A percentile compares a stretch with the other conserved stretches of the same genome.
Evolutionary conservation across 371 early-diverging fungal species (phyloP).

Genomic region (Mortierella sp.): DNA sequence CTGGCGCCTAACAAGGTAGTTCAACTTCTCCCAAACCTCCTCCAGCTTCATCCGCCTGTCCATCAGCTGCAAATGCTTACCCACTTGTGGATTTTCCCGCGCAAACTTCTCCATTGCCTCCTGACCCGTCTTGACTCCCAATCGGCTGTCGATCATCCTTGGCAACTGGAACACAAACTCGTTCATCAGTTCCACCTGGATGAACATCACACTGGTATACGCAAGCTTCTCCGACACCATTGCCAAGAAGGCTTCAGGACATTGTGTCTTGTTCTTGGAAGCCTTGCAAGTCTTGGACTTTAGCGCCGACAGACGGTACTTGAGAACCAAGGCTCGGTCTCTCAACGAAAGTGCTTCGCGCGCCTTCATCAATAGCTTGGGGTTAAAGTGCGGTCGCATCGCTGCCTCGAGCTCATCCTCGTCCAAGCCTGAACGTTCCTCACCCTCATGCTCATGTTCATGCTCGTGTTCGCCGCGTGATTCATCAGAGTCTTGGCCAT

Average conservation of each 20-base stretch:
- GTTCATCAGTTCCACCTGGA: slow-evolving; percentile 94
- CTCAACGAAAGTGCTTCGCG: slow-evolving; percentile 80
- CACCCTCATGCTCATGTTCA: slow-evolving; percentile 57
- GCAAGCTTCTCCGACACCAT: slow-evolving; percentile 94
- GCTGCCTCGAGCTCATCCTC: slow-evolving; percentile 52
- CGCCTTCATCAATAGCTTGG: slow-evolving; percentile 82
- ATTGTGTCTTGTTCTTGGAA: slow-evolving; percentile 84
- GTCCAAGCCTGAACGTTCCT: slow-evolving; percentile 41
- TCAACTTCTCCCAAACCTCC: slow-evolving; percentile 75
- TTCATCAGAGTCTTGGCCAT: slow-evolving; percentile 6
- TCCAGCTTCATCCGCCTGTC: slow-evolving; percentile 89
- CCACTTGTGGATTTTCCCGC: slow-evolving; percentile 86
- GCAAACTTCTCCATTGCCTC: slow-evolving; percentile 88
- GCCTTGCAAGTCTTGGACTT: slow-evolving; percentile 82
- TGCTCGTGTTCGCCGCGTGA: slow-evolving; percentile 15
- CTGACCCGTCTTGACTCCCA: slow-evolving; percentile 74
- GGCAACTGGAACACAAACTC: slow-evolving; percentile 98
- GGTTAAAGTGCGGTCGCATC: slow-evolving; percentile 65
- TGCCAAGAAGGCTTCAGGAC: slow-evolving; percentile 93
- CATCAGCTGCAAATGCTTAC: slow-evolving; percentile 85
- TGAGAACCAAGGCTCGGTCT: slow-evolving; percentile 79
- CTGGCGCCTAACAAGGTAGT: slow-evolving; percentile 71
- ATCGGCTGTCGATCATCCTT: slow-evolving; percentile 88
- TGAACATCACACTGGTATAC: slow-evolving; percentile 94
- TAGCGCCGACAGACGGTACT: slow-evolving; percentile 82